phyloP scores from a whole-genome alignment of 78 protist species.

The Emiliania huxleyi region DNA sequence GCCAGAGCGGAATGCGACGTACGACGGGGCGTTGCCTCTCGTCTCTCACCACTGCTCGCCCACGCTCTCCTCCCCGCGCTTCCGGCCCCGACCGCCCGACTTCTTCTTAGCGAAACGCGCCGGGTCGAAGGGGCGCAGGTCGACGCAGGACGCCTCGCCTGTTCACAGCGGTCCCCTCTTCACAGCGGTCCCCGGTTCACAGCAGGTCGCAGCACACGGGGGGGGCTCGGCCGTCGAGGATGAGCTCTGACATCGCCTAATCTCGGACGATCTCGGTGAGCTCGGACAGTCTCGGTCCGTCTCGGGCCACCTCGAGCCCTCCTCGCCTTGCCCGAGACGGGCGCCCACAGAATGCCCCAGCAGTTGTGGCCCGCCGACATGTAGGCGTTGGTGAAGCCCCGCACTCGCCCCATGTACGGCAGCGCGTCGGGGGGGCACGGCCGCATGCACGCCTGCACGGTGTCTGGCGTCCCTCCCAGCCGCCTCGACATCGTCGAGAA shows the following conservation, averaged over 20 bases:
- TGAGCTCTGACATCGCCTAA: constrained; percentile 36
- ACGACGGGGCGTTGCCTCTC: too few relatives aligned
- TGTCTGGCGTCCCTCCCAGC: background rate
- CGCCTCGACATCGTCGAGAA: background rate
- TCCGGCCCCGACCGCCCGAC: constrained; percentile 21
- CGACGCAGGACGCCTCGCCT: constrained; percentile 11
- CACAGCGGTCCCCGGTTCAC: too few relatives aligned
- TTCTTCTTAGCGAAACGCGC: background rate
- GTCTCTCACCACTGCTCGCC: constrained; percentile 47
- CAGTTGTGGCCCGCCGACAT: constrained; percentile 42
- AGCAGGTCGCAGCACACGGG: too few relatives aligned
- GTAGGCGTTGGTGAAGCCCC: constrained; percentile 1
- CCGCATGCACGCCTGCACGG: constrained; percentile 42
- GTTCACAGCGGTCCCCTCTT: too few relatives aligned
- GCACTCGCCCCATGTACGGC: constrained; percentile 23
- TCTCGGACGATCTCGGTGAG: background rate
- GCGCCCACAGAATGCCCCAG: constrained; percentile 51
- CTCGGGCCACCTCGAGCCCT: background rate
- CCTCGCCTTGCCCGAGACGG: background rate
- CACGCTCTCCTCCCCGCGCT: background rate
- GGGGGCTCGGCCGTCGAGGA: constrained; percentile 44
- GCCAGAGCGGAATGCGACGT: too few relatives aligned
- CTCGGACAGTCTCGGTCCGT: too few relatives aligned
- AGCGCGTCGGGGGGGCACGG: constrained; percentile 48
- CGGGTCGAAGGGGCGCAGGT: constrained; percentile 23